phyloP scores from a whole-genome alignment of 345 rosid species.

The Ricinus communis region DNA sequence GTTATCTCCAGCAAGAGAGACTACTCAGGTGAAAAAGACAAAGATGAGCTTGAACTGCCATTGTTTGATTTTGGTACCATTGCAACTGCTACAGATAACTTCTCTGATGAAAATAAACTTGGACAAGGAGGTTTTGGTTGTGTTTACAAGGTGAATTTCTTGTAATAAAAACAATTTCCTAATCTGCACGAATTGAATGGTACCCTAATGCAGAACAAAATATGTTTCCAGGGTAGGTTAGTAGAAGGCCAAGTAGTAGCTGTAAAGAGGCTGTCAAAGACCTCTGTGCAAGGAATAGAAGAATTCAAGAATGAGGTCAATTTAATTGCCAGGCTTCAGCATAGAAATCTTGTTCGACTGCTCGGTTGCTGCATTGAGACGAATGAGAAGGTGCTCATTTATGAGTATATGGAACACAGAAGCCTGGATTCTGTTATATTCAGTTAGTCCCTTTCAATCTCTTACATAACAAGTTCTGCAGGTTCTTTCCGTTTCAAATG shows the following conservation, averaged over 20 bases:
- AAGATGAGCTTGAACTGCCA: constrained; percentile 57
- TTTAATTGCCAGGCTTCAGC: constrained; percentile 80
- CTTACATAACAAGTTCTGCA: background rate
- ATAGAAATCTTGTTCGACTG: constrained; percentile 72
- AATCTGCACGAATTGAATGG: background rate
- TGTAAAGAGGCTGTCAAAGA: constrained; percentile 71
- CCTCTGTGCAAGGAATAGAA: constrained; percentile 66
- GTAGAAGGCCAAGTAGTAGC: constrained; percentile 68
- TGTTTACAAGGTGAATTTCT: constrained; percentile 69
- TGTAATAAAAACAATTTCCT: background rate
- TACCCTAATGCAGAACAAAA: background rate
- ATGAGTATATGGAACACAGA: constrained; percentile 77
- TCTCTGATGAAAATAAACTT: constrained; percentile 46
- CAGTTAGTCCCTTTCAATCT: constrained; percentile 38
- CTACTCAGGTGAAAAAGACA: constrained; percentile 32
- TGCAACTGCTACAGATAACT: constrained; percentile 46
- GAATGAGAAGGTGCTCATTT: constrained; percentile 75
- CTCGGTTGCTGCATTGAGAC: constrained; percentile 63
- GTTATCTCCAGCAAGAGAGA: constrained; percentile 65
- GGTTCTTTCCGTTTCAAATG: too few relatives aligned
- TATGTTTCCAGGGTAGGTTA: constrained; percentile 49
- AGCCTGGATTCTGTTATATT: constrained; percentile 74
- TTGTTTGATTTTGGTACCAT: constrained; percentile 48
- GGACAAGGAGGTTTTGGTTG: constrained; percentile 79
- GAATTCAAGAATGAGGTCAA: constrained; percentile 87